phyloP scores from a whole-genome alignment of 305 asterid genomes.

The Solanum hybrid region DNA sequence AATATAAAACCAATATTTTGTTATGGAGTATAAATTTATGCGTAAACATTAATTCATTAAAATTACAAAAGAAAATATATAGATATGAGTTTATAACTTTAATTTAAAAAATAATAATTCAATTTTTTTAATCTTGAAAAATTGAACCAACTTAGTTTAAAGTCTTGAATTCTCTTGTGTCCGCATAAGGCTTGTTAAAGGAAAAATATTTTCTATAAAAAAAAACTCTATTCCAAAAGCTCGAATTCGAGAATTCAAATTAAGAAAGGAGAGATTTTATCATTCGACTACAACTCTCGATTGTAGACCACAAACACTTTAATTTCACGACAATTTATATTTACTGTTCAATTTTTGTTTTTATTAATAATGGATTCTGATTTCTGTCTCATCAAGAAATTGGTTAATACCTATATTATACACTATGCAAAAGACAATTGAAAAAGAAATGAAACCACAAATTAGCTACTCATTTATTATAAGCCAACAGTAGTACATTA shows the following conservation, averaged over 20 bases:
- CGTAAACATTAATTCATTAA: background rate
- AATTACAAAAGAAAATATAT: background rate
- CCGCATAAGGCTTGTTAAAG: background rate
- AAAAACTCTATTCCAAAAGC: background rate
- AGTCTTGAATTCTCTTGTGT: background rate
- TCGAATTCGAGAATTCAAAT: background rate
- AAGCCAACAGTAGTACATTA: background rate
- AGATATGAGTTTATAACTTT: background rate
- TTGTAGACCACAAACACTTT: background rate
- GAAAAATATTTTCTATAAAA: no score
- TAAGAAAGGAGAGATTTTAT: background rate
- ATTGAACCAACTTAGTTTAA: background rate
- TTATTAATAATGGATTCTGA: background rate
- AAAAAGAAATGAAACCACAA: background rate
- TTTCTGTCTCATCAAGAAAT: background rate
- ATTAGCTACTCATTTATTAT: background rate
- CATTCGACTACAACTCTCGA: background rate
- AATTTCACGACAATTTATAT: background rate
- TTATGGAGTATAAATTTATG: background rate
- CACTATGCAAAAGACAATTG: background rate
- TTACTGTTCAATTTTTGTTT: background rate
- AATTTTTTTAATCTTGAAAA: background rate
- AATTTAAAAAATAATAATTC: background rate
- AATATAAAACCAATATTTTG: background rate
- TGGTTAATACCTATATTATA: background rate